Percentiles rank a stretch among this genome's conserved stretches.
Conservation (phyloP, 2,329 filamentous ascomycete species). For the Madurella mycetomatis region DNA sequence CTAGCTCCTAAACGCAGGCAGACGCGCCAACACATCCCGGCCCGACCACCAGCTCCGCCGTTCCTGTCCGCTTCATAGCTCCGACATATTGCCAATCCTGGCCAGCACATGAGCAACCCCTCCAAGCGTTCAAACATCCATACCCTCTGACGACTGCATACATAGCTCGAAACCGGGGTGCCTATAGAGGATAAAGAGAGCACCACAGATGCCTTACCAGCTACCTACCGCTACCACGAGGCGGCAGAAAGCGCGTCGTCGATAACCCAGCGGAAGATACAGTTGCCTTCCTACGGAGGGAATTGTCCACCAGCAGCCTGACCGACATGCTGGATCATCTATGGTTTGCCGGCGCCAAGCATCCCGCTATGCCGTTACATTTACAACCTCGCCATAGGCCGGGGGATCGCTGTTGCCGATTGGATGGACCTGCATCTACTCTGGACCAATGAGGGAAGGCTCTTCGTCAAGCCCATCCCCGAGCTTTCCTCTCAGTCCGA, state of each 20-base stretch:
- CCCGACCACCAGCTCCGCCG: background rate
- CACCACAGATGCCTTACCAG: constrained; percentile 12
- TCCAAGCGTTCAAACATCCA: constrained; percentile 6
- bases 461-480: constrained; percentile 16
- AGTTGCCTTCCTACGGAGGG: constrained; percentile 8
- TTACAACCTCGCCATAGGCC: constrained; percentile 16
- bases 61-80: background rate
- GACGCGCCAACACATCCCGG: background rate
- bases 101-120: constrained; percentile 9
- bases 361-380: constrained; percentile 21
- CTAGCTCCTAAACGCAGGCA: background rate
- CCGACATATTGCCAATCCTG: constrained; percentile 2
- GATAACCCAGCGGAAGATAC: constrained; percentile 11
- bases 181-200: constrained; percentile 5
- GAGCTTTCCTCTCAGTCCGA: constrained; percentile 12
- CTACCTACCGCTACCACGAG: constrained; percentile 16
- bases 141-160: constrained; percentile 9
- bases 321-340: constrained; percentile 12
- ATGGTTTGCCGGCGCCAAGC: constrained; percentile 15
- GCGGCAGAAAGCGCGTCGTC: constrained; percentile 10
- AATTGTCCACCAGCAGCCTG: constrained; percentile 13
- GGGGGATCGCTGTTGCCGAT: constrained; percentile 26
- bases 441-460: constrained; percentile 8
- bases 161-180: constrained; percentile 13
- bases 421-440: constrained; percentile 23